These are phyloP conservation scores for Daucus carota DNA, from an alignment of 129 eudicot species.

Conservation along the genomic window DNA sequence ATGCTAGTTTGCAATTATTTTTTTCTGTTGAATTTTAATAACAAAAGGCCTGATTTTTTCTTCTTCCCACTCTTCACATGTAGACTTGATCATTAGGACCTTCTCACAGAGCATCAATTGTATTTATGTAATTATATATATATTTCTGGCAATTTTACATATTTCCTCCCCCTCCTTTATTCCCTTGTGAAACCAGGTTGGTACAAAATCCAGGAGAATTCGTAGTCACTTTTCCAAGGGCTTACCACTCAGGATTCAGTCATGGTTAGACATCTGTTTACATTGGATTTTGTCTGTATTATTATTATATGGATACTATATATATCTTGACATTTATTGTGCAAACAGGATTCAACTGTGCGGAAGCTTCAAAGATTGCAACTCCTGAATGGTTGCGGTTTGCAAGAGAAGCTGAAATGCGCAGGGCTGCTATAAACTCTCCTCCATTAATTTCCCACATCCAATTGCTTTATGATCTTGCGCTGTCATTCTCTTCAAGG, in stretches of 20 bases:
- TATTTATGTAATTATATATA: too few species aligned
- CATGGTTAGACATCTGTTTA: constrained; percentile 46
- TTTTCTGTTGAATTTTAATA: too few species aligned
- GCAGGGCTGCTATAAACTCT: constrained; percentile 81
- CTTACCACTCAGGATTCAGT: constrained; percentile 93
- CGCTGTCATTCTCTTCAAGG: constrained; percentile 74
- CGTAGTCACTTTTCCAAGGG: constrained; percentile 92
- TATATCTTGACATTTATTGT: neutral
- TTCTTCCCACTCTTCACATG: too few species aligned
- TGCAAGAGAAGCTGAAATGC: constrained; percentile 91
- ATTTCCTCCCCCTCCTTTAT: too few species aligned
- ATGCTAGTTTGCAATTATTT: too few species aligned
- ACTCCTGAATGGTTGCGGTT: constrained; percentile 94
- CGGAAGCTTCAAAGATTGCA: constrained; percentile 96
- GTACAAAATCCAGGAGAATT: constrained; percentile 93
- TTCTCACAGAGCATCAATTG: too few species aligned
- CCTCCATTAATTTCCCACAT: constrained; percentile 96
- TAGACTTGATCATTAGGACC: too few species aligned
- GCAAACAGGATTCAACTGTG: constrained; percentile 70
- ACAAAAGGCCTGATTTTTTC: too few species aligned
- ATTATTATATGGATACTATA: neutral
- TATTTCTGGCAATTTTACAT: too few species aligned
- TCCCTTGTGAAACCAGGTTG: constrained; percentile 37
- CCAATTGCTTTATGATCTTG: constrained; percentile 89
- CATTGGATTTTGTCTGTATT: neutral